Conservation (phyloP, 805 yeast genomes). For the Pichia cephalocereana region DNA sequence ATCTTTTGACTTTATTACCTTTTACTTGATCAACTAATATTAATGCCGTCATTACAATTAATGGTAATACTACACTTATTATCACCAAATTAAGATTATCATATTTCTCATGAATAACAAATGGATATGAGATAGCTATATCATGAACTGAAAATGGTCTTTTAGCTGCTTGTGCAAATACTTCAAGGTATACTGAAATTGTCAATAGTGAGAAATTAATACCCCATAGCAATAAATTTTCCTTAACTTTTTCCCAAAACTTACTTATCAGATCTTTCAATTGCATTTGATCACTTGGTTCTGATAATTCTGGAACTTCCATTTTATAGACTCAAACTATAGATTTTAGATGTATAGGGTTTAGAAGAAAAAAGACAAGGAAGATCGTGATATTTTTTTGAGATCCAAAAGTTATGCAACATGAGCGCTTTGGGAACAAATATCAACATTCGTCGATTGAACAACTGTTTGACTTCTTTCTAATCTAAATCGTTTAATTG, state of each 20-base stretch:
- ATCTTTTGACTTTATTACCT: conserved; percentile 28
- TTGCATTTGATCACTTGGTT: background rate
- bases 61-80: conserved; percentile 31
- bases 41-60: conserved; percentile 18
- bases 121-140: conserved; percentile 39
- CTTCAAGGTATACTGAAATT: conserved; percentile 15
- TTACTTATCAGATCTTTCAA: background rate
- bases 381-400: too few relatives aligned
- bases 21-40: conserved; percentile 9
- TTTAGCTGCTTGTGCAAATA: conserved; percentile 31
- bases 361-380: too few relatives aligned
- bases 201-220: background rate
- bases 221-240: conserved; percentile 6
- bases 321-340: background rate
- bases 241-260: conserved; percentile 3
- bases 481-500: too few relatives aligned
- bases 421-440: too few relatives aligned
- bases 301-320: background rate
- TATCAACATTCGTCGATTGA: too few relatives aligned
- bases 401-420: too few relatives aligned
- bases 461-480: too few relatives aligned
- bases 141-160: conserved; percentile 36
- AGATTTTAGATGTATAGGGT: too few relatives aligned
- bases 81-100: conserved; percentile 20
- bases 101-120: conserved; percentile 32